A percentile compares a stretch with the other conserved stretches of the same genome.
These are phyloP conservation scores for Hypholoma sublateritium DNA, from an alignment of 768 basidiomycete genomes.

Conservation along the genomic window DNA sequence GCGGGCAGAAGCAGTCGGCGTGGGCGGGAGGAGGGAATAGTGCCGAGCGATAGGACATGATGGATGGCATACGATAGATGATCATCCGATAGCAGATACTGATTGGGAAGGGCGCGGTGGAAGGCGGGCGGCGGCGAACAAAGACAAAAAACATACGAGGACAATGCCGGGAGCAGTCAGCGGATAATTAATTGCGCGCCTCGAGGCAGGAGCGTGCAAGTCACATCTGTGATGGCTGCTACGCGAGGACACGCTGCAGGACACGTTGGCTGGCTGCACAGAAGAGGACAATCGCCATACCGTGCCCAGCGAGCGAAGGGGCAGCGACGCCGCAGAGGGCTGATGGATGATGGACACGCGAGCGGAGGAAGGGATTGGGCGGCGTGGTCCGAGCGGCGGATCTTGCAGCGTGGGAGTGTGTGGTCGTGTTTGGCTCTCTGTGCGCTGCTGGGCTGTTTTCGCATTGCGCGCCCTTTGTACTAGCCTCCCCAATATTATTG, in stretches of 20 bases:
- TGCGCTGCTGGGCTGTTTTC: background rate
- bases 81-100: background rate
- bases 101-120: background rate
- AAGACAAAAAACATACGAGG: slow-evolving; percentile 2
- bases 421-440: slow-evolving; percentile 1
- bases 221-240: slow-evolving; percentile 8
- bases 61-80: background rate
- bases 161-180: background rate
- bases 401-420: background rate
- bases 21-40: no score
- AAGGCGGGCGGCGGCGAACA: background rate
- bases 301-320: no score
- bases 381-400: slow-evolving; percentile 11
- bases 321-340: no score
- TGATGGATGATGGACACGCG: background rate
- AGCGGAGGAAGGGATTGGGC: background rate
- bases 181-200: background rate
- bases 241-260: slow-evolving; percentile 34
- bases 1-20: background rate
- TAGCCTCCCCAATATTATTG: background rate
- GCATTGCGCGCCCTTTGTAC: slow-evolving; percentile 1
- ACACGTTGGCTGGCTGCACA: slow-evolving; percentile 31
- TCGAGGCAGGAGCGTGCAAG: background rate
- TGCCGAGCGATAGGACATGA: no score
- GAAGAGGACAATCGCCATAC: no score